phyloP scores from a whole-genome alignment of 2,329 filamentous ascomycete genomes.

The Cucurbitaria berberidis region DNA sequence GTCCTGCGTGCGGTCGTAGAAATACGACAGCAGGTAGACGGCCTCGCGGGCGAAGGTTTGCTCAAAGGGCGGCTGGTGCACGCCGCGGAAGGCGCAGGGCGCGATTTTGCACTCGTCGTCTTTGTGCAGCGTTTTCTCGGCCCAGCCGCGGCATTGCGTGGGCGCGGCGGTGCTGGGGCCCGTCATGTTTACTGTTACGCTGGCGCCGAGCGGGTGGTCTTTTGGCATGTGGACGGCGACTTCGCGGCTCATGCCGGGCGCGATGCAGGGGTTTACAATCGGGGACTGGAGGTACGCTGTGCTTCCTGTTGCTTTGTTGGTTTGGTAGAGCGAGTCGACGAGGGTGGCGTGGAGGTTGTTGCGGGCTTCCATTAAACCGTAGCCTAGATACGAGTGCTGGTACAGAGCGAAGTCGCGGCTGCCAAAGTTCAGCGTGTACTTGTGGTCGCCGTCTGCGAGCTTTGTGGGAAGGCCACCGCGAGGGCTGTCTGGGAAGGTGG shows the following conservation, averaged over 20 bases:
- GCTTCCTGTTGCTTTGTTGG: conserved; percentile 59
- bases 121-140: conserved; percentile 91
- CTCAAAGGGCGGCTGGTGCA: conserved; percentile 88
- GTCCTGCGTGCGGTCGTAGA: conserved; percentile 91
- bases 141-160: conserved; percentile 86
- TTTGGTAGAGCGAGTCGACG: conserved; percentile 71
- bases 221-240: conserved; percentile 74
- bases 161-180: conserved; percentile 77
- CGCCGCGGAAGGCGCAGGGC: conserved; percentile 98
- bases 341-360: conserved; percentile 81
- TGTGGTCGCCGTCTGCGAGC: conserved; percentile 90
- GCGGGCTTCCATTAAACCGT: conserved; percentile 93
- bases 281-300: conserved; percentile 71
- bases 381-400: conserved; percentile 97
- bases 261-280: conserved; percentile 84
- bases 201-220: conserved; percentile 68
- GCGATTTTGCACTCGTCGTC: conserved; percentile 79
- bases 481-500: conserved; percentile 78
- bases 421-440: conserved; percentile 89
- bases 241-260: conserved; percentile 75
- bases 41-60: conserved; percentile 94
- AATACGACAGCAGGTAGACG: conserved; percentile 96
- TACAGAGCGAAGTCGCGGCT: conserved; percentile 91
- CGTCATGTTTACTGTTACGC: conserved; percentile 80
- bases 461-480: conserved; percentile 83